Evolutionary conservation across 106 monocot genomes (phyloP), one percentile per base, ranked within the genome.

Genomic region (Narthecium ossifragum): DNA sequence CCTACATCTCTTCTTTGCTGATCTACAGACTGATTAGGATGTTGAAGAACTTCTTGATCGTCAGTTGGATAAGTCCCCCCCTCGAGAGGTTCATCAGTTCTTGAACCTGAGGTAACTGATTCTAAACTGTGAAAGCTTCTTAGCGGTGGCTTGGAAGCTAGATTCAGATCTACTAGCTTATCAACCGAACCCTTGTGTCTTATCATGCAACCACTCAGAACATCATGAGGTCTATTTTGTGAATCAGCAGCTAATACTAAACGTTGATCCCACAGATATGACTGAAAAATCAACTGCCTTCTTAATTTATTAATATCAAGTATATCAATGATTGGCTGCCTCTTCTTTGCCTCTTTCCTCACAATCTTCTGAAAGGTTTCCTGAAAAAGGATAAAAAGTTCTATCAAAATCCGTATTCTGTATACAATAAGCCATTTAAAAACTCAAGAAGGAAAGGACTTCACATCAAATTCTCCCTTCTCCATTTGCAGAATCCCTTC

Each of bases 231-330:
- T 77, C 39, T 51, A 60, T 21, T 77, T 18, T 62, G 47, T 57
- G 65, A 64, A 37, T 51, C 73, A 31, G 82, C 51, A 66, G 79
- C 75, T 51, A 66, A 68, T 60, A 77, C 45, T 29, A 98, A 63
- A 1, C 81, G 78, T 73, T 84, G 80, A 69, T 91, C 79, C 98
- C 98, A 91, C 48, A 82, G 47, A 67, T 81, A 88, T 31, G 91
- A 67, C 31, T 64, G 70, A 43, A 99, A 79, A 58, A 91, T 33
- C 43, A 99, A 72, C 61, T 84, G 73, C 51, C 85, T 72, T 47
- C 69, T 68, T 34, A 99, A 68, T 36, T 88, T 91, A 63, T 87
- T 99, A 55, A 99, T 34, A 48, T 88, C 87, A 53, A 99, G 81
- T 61, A 82, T 79, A 67, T 99, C 98, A 69, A 81, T 48, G 28